phyloP scores from a whole-genome alignment of 306 rosid genomes.

The Neltuma alba region DNA sequence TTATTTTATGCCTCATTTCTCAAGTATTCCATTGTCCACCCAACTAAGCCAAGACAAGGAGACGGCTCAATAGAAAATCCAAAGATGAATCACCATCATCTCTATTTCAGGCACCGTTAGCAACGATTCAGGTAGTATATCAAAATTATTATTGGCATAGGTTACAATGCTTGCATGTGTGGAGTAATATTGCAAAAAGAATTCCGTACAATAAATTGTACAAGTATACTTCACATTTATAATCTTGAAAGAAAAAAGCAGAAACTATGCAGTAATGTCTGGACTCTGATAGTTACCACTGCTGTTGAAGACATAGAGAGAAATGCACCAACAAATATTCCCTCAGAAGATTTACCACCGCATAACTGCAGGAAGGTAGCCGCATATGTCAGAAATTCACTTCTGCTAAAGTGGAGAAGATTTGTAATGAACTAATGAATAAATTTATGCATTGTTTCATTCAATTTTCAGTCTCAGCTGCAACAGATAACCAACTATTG shows the following conservation, averaged over 20 bases:
- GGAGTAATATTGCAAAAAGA: slow-evolving; percentile 11
- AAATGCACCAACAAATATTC: slow-evolving; percentile 84
- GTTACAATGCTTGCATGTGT: slow-evolving; percentile 18
- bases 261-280: slow-evolving; percentile 24
- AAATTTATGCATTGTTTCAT: slow-evolving; percentile 15
- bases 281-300: slow-evolving; percentile 65
- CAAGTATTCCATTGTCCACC: slow-evolving; percentile 26
- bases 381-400: slow-evolving; percentile 42
- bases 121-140: slow-evolving; percentile 23
- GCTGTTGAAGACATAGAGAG: slow-evolving; percentile 98
- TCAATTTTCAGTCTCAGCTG: slow-evolving; percentile 29
- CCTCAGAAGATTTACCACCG: slow-evolving; percentile 96
- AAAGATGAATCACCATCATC: slow-evolving; percentile 24
- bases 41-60: slow-evolving; percentile 12
- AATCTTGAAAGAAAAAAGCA: slow-evolving; percentile 13
- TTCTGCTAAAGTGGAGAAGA: slow-evolving; percentile 18
- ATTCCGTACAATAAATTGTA: slow-evolving; percentile 17
- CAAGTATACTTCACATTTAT: slow-evolving; percentile 23
- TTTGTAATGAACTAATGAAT: slow-evolving; percentile 6
- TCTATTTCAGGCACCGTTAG: background rate
- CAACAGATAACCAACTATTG: slow-evolving; percentile 13
- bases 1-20: slow-evolving; percentile 11
- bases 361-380: slow-evolving; percentile 76
- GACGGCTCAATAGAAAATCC: slow-evolving; percentile 20
- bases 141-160: slow-evolving; percentile 21